Evolutionary conservation across 176 grass and related monocot genomes (phyloP), one percentile per base, ranked within the genome.

Genomic region (Olyra latifolia): DNA sequence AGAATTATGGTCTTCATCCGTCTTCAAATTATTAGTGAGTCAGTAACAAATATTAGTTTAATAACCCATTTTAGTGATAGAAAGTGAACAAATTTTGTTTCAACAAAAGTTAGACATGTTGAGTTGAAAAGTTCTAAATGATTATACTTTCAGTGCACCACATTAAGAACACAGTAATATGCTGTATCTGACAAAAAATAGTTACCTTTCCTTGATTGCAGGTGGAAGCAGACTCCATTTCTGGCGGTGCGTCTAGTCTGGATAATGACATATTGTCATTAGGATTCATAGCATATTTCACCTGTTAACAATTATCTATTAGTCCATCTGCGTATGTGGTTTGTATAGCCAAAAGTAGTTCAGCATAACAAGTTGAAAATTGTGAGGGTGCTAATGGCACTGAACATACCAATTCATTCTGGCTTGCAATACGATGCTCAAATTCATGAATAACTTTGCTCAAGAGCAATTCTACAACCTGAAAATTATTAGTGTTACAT

Each of bases 401-500:
- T 45, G 49, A 83, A 59, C 60, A 59, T 95, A 93, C 92, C 86
- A 53, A 38, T 67, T 91, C 90, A 87, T 83, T 93, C 63, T 95
- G 77, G 17, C 42, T 91, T 83, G 84, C 50, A 66, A 55, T 86
- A 43, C 84, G 92, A 4, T 22, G 79, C 57, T 98, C 92, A 62
- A 89, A 98, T 83, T 98, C 90, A 29, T 91, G 80, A 70, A 93
- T 87, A 83, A 98, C 81, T 80, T 89, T 98, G 63, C 59, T 86
- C 71, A 98, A 68, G 82, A 98, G 80, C 75, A 88, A 91, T 71
- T 90, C 96, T 14, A 98, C 88, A 75, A 95, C 29, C 96, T 98
- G 90, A 27, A 85, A 75, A 87, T 68, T 81, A 79, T 14, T 0
- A 69, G 28, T 59, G 22, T 50, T 1, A 58, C 47, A 66, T 35